Evolutionary conservation across 768 basidiomycete genomes (phyloP).

Genomic region (Trametes maxima): DNA sequence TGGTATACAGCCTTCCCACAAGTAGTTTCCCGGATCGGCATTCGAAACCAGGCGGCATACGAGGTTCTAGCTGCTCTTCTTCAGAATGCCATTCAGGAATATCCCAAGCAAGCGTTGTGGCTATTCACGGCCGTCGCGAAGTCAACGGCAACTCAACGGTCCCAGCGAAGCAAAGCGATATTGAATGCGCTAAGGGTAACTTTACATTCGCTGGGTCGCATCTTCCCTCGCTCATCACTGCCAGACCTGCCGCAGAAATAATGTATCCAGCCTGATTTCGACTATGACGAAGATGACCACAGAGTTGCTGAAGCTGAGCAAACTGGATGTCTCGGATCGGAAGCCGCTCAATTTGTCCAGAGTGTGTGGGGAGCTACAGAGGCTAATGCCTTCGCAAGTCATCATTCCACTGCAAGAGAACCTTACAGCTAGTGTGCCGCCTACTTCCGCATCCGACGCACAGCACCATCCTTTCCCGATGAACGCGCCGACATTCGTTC

Average conservation of each 20-base stretch:
- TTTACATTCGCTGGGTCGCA: neutral
- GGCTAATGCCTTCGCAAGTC: slow-evolving; percentile 62
- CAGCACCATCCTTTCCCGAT: slow-evolving; percentile 81
- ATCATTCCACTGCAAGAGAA: slow-evolving; percentile 94
- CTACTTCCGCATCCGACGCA: slow-evolving; percentile 60
- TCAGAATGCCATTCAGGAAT: slow-evolving; percentile 68
- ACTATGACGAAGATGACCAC: slow-evolving; percentile 65
- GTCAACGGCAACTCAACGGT: slow-evolving; percentile 69
- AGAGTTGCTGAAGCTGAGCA: slow-evolving; percentile 68
- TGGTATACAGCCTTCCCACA: slow-evolving; percentile 98
- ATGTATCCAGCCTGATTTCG: slow-evolving; percentile 52
- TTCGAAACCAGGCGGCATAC: slow-evolving; percentile 64
- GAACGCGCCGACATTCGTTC: slow-evolving; percentile 72
- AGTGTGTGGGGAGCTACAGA: slow-evolving; percentile 53
- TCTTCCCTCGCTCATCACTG: neutral
- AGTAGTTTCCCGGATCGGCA: slow-evolving; percentile 91
- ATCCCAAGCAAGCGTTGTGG: slow-evolving; percentile 93
- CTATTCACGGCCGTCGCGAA: slow-evolving; percentile 86
- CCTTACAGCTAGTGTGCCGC: slow-evolving; percentile 85
- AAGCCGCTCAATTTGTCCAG: slow-evolving; percentile 50
- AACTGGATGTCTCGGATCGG: slow-evolving; percentile 49
- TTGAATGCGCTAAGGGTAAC: slow-evolving; percentile 61
- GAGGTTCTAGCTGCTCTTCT: slow-evolving; percentile 67
- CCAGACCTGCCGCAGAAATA: slow-evolving; percentile 40
- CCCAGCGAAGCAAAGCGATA: slow-evolving; percentile 59